Percentiles rank a stretch among this genome's conserved stretches.
Evolutionary conservation across 805 yeast genomes (phyloP).

Genomic region (Saturnispora galanensis): DNA sequence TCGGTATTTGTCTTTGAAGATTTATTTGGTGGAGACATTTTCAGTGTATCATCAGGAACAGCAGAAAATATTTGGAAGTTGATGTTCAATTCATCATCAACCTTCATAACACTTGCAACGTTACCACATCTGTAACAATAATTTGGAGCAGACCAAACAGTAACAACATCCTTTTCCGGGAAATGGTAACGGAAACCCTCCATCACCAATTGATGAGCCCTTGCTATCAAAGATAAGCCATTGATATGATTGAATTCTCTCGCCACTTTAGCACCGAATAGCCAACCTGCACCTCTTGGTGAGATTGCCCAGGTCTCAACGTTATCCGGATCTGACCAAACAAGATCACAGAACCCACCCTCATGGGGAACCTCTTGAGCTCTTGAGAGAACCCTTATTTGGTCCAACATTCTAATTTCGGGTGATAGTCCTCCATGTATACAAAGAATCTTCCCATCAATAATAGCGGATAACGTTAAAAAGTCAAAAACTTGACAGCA

Average conservation of each 20-base stretch:
- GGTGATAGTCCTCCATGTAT: constrained; percentile 98
- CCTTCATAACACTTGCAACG: constrained; percentile 96
- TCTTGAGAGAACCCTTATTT: constrained; percentile 83
- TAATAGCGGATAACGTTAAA: constrained; percentile 87
- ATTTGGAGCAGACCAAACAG: constrained; percentile 97
- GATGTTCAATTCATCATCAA: constrained; percentile 78
- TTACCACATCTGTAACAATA: constrained; percentile 97
- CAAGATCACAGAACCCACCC: constrained; percentile 95
- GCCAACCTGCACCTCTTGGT: constrained; percentile 98
- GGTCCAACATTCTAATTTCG: constrained; percentile 94
- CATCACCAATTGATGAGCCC: constrained; percentile 98
- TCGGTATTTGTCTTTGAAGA: constrained; percentile 30
- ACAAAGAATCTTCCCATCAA: constrained; percentile 89
- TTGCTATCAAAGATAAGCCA: constrained; percentile 76
- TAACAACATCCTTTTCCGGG: constrained; percentile 91
- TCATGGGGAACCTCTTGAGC: constrained; percentile 99
- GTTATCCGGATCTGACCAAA: constrained; percentile 97
- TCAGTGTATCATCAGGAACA: constrained; percentile 69
- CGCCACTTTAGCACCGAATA: constrained; percentile 89
- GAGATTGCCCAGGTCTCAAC: constrained; percentile 98
- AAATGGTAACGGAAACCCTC: constrained; percentile 96
- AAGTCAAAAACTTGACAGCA: constrained; percentile 96
- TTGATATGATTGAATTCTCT: constrained; percentile 94
- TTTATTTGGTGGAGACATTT: constrained; percentile 26
- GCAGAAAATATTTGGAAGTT: constrained; percentile 92